Evolutionary conservation across 192 early-diverging fungal genomes (phyloP).

Genomic region (Podila minutissima): DNA sequence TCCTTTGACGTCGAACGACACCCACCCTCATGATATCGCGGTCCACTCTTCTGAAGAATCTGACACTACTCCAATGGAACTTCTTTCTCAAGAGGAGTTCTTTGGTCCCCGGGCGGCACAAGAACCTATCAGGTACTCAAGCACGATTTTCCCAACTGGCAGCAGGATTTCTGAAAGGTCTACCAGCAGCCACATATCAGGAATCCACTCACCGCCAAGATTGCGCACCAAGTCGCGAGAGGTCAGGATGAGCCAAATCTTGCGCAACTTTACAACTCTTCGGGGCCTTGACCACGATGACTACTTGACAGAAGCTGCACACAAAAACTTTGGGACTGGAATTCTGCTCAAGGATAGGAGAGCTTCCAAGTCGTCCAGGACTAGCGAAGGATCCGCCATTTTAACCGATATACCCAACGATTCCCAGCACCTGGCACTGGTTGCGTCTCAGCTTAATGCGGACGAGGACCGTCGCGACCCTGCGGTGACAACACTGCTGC

Average conservation of each 20-base stretch:
- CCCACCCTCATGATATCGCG: background rate
- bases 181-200: background rate
- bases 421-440: background rate
- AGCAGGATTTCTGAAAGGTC: background rate
- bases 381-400: background rate
- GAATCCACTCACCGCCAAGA: background rate
- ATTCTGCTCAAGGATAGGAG: background rate
- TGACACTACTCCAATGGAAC: constrained; percentile 29
- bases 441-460: background rate
- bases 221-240: constrained; percentile 20
- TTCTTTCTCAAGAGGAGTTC: constrained; percentile 35
- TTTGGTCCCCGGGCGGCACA: constrained; percentile 13
- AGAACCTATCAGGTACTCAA: background rate
- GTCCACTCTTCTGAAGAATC: constrained; percentile 15
- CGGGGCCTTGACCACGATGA: constrained; percentile 39
- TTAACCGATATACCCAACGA: background rate
- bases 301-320: constrained; percentile 9
- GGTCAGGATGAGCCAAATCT: constrained; percentile 44
- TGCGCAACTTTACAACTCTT: constrained; percentile 30
- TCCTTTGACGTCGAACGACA: no score
- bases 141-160: background rate
- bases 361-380: constrained; percentile 1
- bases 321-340: background rate
- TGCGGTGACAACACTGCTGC: background rate
- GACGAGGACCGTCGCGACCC: background rate